Evolutionary conservation across 495 filamentous ascomycete genomes (phyloP).

Genomic region (Penicillium cinerascens): DNA sequence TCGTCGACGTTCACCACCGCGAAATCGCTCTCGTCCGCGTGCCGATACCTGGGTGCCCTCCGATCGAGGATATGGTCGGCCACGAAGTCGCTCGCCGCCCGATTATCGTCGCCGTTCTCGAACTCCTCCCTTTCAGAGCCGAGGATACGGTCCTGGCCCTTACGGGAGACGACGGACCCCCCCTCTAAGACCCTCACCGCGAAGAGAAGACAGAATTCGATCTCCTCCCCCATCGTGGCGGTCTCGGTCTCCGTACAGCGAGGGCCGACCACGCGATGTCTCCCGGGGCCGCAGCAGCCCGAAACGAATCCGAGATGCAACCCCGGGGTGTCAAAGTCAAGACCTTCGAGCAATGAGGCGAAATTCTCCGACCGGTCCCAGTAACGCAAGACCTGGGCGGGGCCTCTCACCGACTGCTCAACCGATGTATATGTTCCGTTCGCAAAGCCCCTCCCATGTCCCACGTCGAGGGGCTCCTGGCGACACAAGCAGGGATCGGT

Average conservation of each 20-base stretch:
- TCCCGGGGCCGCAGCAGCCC: slow-evolving; percentile 32
- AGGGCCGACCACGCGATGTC: slow-evolving; percentile 31
- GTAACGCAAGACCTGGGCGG: slow-evolving; percentile 21
- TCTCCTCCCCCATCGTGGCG: slow-evolving; percentile 43
- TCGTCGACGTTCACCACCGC: slow-evolving; percentile 41
- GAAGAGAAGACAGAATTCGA: slow-evolving; percentile 43
- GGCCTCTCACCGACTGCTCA: slow-evolving; percentile 24
- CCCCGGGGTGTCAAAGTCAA: slow-evolving; percentile 30
- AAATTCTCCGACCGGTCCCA: slow-evolving; percentile 15
- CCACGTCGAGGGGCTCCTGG: slow-evolving; percentile 10
- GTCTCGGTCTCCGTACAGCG: slow-evolving; percentile 43
- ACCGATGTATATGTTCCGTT: background rate
- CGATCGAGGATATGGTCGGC: slow-evolving; percentile 33
- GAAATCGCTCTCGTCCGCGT: slow-evolving; percentile 39
- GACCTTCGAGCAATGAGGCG: slow-evolving; percentile 24
- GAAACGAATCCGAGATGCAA: slow-evolving; percentile 33
- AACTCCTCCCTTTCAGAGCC: slow-evolving; percentile 41
- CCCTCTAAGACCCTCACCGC: slow-evolving; percentile 32
- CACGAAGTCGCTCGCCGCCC: slow-evolving; percentile 44
- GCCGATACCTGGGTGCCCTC: slow-evolving; percentile 49
- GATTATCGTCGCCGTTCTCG: slow-evolving; percentile 44
- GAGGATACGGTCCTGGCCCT: slow-evolving; percentile 31
- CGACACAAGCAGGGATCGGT: slow-evolving; percentile 5
- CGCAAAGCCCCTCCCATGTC: slow-evolving; percentile 13
- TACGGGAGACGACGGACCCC: slow-evolving; percentile 41